Conservation (phyloP, 352 stramenopile genomes). For the Phytophthora crassamura region DNA sequence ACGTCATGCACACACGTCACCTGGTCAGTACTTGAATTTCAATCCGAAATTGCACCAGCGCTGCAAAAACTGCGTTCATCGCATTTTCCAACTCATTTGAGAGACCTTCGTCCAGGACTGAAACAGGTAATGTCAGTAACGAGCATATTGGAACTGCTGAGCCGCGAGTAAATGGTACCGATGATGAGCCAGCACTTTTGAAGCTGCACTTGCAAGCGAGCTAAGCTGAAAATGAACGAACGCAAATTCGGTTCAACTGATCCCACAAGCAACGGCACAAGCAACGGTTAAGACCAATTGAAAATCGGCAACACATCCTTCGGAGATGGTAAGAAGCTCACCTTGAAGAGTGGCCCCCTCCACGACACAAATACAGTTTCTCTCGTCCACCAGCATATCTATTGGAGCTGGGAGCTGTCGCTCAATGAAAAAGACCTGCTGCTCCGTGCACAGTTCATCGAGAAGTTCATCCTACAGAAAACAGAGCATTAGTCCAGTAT, state of each 20-base stretch:
- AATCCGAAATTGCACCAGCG: slow-evolving; percentile 66
- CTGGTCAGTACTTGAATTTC: slow-evolving; percentile 57
- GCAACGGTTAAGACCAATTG: neutral
- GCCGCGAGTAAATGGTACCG: slow-evolving; percentile 34
- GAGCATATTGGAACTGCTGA: too few species aligned
- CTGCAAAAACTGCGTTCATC: slow-evolving; percentile 55
- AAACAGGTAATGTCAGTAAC: neutral
- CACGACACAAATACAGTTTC: slow-evolving; percentile 63
- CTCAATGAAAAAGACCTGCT: slow-evolving; percentile 64
- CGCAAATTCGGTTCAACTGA: slow-evolving; percentile 55
- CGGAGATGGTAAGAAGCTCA: slow-evolving; percentile 18
- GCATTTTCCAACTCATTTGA: slow-evolving; percentile 9
- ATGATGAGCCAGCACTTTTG: slow-evolving; percentile 71
- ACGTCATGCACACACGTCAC: slow-evolving; percentile 21
- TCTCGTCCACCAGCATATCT: slow-evolving; percentile 73
- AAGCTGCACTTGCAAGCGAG: slow-evolving; percentile 61
- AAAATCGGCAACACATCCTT: neutral
- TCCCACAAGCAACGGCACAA: neutral
- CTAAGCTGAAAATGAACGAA: slow-evolving; percentile 65
- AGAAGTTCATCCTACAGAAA: slow-evolving; percentile 62
- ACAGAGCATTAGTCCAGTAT: slow-evolving; percentile 2
- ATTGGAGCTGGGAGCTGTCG: slow-evolving; percentile 59
- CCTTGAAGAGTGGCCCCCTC: slow-evolving; percentile 45
- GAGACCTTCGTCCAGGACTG: neutral
- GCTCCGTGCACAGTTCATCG: slow-evolving; percentile 66